A percentile compares a stretch with the other conserved stretches of the same genome.
phyloP scores from a whole-genome alignment of 1,139 yeast genomes.

The Yamadazyma mexicana region DNA sequence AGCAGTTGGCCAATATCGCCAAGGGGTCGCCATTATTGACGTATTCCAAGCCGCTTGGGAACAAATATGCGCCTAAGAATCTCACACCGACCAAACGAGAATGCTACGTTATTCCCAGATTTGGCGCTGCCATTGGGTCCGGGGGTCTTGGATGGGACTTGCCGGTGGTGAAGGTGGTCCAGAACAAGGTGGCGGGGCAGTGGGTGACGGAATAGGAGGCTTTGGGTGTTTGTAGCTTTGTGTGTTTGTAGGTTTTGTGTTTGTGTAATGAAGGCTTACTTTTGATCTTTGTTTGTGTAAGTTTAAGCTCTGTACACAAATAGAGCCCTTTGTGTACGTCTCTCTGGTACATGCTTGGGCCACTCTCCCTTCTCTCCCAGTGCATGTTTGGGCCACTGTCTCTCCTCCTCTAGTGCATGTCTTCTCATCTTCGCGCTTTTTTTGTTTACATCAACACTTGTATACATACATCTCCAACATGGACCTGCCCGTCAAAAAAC shows the following conservation, averaged over 20 bases:
- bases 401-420: no score
- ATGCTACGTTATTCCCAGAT: conserved; percentile 87
- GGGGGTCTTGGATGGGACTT: conserved; percentile 94
- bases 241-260: no score
- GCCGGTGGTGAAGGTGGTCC: conserved; percentile 79
- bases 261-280: no score
- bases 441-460: no score
- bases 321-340: no score
- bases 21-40: conserved; percentile 70
- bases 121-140: conserved; percentile 80
- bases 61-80: conserved; percentile 81
- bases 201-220: conserved; percentile 48
- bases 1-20: conserved; percentile 76
- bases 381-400: no score
- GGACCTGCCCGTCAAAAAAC: conserved; percentile 9
- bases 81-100: conserved; percentile 67
- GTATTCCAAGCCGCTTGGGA: conserved; percentile 88
- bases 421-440: no score
- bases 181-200: conserved; percentile 58
- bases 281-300: no score
- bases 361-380: no score
- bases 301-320: no score
- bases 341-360: no score
- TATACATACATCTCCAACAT: conserved; percentile 2
- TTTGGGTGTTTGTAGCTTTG: conserved; percentile 1